phyloP scores from a whole-genome alignment of 2,329 filamentous ascomycete species.

The Aspergillus ochraceoroseus region DNA sequence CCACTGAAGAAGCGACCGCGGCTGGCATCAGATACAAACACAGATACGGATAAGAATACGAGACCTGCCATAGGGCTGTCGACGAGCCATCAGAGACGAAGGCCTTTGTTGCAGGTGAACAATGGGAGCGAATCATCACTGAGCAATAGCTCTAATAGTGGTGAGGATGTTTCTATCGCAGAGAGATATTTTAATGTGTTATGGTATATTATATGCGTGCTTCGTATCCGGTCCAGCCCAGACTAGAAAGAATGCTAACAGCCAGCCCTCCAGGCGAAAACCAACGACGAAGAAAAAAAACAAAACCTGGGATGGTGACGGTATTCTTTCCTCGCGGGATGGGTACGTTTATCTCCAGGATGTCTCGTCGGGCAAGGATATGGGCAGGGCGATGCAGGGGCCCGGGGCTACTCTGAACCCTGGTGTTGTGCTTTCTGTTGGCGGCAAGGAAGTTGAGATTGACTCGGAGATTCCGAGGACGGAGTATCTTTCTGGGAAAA shows the following conservation, averaged over 20 bases:
- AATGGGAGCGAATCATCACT: conserved; percentile 20
- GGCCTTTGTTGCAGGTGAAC: conserved; percentile 32
- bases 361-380: conserved; percentile 57
- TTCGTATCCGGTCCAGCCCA: neutral
- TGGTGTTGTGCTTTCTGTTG: conserved; percentile 58
- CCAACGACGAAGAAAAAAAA: conserved; percentile 67
- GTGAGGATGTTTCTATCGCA: conserved; percentile 15
- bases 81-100: conserved; percentile 26
- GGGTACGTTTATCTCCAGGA: conserved; percentile 60
- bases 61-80: conserved; percentile 9
- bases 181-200: conserved; percentile 47
- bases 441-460: conserved; percentile 65
- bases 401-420: conserved; percentile 53
- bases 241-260: conserved; percentile 10
- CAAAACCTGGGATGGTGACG: conserved; percentile 73
- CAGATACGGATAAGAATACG: conserved; percentile 11
- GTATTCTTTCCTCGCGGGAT: conserved; percentile 54
- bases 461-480: conserved; percentile 57
- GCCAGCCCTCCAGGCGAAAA: conserved; percentile 52
- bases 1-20: conserved; percentile 38
- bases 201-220: conserved; percentile 34
- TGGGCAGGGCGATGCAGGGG: conserved; percentile 55
- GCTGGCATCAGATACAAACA: conserved; percentile 23
- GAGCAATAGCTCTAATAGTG: conserved; percentile 5
- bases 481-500: conserved; percentile 49